A percentile compares a stretch with the other conserved stretches of the same genome.
These are phyloP conservation scores for Apiospora kogelbergensis DNA, from an alignment of 2,329 filamentous ascomycete genomes.

Conservation along the genomic window DNA sequence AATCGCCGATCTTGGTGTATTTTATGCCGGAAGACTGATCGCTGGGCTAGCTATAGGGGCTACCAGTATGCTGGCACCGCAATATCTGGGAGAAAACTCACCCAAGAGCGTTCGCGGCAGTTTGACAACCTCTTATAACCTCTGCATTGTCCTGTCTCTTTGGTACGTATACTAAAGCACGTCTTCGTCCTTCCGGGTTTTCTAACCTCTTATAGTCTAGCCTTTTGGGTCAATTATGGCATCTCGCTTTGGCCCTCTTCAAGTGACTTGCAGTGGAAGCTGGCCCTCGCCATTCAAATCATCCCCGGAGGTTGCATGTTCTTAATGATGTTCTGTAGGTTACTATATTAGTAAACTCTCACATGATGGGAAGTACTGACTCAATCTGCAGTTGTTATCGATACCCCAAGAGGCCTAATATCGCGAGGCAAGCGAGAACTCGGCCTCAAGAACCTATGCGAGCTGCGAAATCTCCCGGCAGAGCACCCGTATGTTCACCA, in stretches of 20 bases:
- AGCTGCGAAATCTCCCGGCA: conserved; percentile 36
- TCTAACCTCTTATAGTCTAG: conserved; percentile 12
- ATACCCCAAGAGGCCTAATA: conserved; percentile 36
- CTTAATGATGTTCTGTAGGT: conserved; percentile 31
- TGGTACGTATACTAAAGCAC: conserved; percentile 14
- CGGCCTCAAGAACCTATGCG: conserved; percentile 36
- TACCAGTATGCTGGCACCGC: conserved; percentile 37
- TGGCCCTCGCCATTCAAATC: conserved; percentile 37
- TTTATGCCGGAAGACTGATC: conserved; percentile 38
- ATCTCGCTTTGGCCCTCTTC: conserved; percentile 17
- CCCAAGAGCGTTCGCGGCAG: conserved; percentile 39
- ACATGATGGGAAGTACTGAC: background rate
- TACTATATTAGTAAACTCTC: background rate
- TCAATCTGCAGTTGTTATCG: conserved; percentile 25
- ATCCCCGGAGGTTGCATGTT: conserved; percentile 38
- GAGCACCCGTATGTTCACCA: conserved; percentile 38
- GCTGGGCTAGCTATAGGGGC: conserved; percentile 35
- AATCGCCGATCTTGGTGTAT: conserved; percentile 33
- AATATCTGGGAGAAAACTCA: conserved; percentile 40
- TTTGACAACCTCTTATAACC: conserved; percentile 39
- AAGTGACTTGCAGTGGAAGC: conserved; percentile 35
- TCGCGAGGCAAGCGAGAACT: conserved; percentile 33
- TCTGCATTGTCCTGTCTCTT: conserved; percentile 37
- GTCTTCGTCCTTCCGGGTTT: conserved; percentile 12
- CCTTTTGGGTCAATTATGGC: conserved; percentile 26